phyloP scores from a whole-genome alignment of 1,284 basidiomycete species.

The Cerrena zonata region DNA sequence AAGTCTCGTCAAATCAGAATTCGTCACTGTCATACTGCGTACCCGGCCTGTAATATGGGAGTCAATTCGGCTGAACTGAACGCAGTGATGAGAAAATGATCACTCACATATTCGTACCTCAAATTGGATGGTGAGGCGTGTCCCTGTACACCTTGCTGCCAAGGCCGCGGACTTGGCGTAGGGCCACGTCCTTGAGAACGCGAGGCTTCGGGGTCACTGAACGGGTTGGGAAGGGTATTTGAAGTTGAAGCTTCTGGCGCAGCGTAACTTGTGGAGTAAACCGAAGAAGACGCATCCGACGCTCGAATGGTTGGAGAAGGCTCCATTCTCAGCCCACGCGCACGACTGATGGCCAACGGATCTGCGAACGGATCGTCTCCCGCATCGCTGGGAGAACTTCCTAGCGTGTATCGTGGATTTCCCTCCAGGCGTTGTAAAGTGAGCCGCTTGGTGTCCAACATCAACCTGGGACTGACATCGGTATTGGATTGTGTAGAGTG shows the following conservation, averaged over 20 bases:
- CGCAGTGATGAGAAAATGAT: too few relatives aligned
- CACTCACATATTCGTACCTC: neutral
- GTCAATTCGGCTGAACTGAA: too few relatives aligned
- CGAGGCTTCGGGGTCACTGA: neutral
- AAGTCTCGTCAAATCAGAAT: too few relatives aligned
- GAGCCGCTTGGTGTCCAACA: slow-evolving; percentile 4
- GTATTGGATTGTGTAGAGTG: neutral
- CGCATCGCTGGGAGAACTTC: neutral
- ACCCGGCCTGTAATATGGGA: too few relatives aligned
- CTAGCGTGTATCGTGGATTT: neutral
- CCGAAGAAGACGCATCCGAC: neutral
- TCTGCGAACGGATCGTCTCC: slow-evolving; percentile 20
- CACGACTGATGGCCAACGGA: slow-evolving; percentile 8
- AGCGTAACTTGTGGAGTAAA: neutral
- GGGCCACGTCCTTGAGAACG: too few relatives aligned
- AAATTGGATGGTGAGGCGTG: neutral
- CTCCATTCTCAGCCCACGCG: neutral
- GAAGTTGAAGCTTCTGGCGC: neutral
- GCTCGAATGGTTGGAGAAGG: neutral
- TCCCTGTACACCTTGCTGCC: neutral
- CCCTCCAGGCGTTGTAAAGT: neutral
- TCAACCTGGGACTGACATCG: slow-evolving; percentile 11
- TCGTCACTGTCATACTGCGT: too few relatives aligned
- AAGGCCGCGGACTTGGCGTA: neutral
- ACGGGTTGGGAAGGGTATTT: too few relatives aligned